Evolutionary conservation across 768 basidiomycete genomes (phyloP), one percentile per base, ranked within the genome.

Genomic region (Lactarius vividus): DNA sequence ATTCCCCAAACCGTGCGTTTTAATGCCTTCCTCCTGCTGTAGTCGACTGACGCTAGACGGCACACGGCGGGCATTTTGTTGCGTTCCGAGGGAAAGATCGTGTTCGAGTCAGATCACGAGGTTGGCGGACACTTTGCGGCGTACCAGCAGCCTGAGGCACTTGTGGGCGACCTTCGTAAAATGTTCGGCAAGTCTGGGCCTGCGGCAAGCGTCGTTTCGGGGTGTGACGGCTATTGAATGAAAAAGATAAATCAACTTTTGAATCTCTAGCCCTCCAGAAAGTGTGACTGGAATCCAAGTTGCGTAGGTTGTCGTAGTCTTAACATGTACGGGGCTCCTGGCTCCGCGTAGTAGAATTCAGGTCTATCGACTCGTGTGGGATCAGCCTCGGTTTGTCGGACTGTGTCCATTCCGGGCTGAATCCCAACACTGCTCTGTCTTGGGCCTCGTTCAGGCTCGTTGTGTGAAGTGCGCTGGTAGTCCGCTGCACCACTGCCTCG

Each of bases 71-170:
- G 28, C 18, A 59, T 61, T 58, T 39, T 65, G 35, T 29, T 76
- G 67, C 69, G 75, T 37, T 69, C 72, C 60, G 16, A 74, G 57
- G 67, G 80, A 69, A 75, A 74, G 69, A 60, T 82, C 26, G 82
- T 86, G 4, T 85, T 83, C 59, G 78, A 82, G 66, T 74, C 78
- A 4, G 74, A 79, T 18, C 86, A 87, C 59, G 75, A 76, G 1
- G 71, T 71, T 7, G 86, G 86, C 5, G 86, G 86, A 1, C 86
- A 87, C 72, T 87, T 88, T 70, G 82, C 85, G 11, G 80, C 85
- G 0, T 71, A 80, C 66, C 86, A 87, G 68, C 73, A 69, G 52
- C 85, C 86, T 0, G 75, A 80, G 4, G 73, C 73, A 3, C 75
- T 88, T 18, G 85, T 77, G 0, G 76, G 69, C 1, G 86, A 86